A percentile compares a stretch with the other conserved stretches of the same genome.
Evolutionary conservation across 2,329 filamentous ascomycete species (phyloP).

Genomic region (Curvularia eragrostidis): DNA sequence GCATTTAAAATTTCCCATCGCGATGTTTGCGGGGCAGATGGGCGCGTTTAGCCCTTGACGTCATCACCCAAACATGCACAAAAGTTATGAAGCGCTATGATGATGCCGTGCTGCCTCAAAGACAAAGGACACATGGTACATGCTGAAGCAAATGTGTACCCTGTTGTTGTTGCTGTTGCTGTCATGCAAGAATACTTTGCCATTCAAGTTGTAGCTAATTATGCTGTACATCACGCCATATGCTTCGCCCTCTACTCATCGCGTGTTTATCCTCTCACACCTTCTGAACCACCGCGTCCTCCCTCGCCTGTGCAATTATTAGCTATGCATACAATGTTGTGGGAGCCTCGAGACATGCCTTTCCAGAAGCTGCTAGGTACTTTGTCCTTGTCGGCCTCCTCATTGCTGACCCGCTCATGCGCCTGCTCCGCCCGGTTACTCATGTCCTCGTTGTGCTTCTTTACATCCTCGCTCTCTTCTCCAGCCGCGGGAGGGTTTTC

Average conservation of each 20-base stretch:
- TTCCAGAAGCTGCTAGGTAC: constrained; percentile 51
- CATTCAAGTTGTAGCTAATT: constrained; percentile 1
- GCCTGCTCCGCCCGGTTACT: constrained; percentile 52
- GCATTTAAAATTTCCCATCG: constrained; percentile 40
- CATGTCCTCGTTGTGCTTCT: constrained; percentile 55
- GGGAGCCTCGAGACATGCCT: constrained; percentile 34
- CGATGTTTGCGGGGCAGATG: constrained; percentile 11
- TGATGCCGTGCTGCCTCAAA: not conserved
- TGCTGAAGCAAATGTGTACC: not conserved
- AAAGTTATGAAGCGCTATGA: constrained; percentile 24
- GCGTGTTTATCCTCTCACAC: constrained; percentile 10
- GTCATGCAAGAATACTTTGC: not conserved
- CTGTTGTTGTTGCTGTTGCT: not conserved
- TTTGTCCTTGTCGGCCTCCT: constrained; percentile 52
- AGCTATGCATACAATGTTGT: constrained; percentile 7
- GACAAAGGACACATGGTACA: not conserved
- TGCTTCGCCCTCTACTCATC: not conserved
- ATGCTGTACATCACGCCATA: constrained; percentile 9
- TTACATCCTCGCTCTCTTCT: constrained; percentile 49
- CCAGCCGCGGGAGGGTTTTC: constrained; percentile 43
- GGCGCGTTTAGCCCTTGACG: constrained; percentile 18
- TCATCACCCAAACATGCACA: constrained; percentile 24
- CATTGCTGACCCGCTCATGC: constrained; percentile 47
- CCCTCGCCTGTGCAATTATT: constrained; percentile 32
- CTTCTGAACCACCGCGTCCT: constrained; percentile 30